A percentile compares a stretch with the other conserved stretches of the same genome.
These are phyloP conservation scores for Fusarium nodosum DNA, from an alignment of 2,329 filamentous ascomycete genomes.

Conservation along the genomic window DNA sequence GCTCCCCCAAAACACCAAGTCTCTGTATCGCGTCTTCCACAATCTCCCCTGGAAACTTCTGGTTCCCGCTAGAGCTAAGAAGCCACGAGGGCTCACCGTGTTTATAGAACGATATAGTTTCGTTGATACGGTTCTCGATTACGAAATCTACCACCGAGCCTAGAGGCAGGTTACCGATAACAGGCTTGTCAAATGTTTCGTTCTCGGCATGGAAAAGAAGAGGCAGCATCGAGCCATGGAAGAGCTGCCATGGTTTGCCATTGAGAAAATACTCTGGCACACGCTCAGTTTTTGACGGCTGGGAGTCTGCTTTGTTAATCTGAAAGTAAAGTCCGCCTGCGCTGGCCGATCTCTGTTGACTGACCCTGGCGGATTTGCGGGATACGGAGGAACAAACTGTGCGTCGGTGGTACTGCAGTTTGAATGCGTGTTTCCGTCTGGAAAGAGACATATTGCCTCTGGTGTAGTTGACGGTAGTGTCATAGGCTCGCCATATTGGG, in stretches of 20 bases:
- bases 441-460: neutral
- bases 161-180: constrained; percentile 2
- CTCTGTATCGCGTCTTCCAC: neutral
- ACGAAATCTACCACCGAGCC: constrained; percentile 17
- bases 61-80: neutral
- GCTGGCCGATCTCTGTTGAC: neutral
- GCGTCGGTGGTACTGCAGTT: neutral
- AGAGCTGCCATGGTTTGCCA: constrained; percentile 20
- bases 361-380: neutral
- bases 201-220: constrained; percentile 11
- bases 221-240: constrained; percentile 16
- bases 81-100: constrained; percentile 8
- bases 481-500: constrained; percentile 13
- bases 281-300: constrained; percentile 6
- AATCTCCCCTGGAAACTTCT: neutral
- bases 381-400: constrained; percentile 4
- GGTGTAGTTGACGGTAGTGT: neutral
- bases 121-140: constrained; percentile 12
- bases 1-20: accelerated
- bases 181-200: neutral
- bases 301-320: constrained; percentile 1
- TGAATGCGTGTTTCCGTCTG: neutral
- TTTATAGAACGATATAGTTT: constrained; percentile 19
- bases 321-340: constrained; percentile 2
- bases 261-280: constrained; percentile 15